phyloP scores from a whole-genome alignment of 2,329 filamentous ascomycete species.

The Claviceps monticola region DNA sequence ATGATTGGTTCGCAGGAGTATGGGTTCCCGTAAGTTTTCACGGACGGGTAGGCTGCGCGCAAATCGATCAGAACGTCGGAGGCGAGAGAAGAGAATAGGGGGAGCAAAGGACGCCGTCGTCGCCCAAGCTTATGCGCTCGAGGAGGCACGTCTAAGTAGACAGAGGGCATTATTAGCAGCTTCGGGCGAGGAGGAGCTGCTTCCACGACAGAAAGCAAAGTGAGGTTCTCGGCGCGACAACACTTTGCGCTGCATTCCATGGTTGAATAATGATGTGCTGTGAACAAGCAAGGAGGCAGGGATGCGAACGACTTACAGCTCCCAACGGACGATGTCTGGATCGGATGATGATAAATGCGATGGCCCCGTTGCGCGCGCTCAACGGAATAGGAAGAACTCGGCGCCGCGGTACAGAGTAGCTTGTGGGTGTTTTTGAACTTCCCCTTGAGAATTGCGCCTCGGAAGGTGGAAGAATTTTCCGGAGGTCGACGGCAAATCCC shows the following conservation, averaged over 20 bases:
- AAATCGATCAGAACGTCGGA: not conserved
- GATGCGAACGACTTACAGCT: slow-evolving; percentile 21
- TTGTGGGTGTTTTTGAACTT: slow-evolving; percentile 19
- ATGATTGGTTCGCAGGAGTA: not conserved
- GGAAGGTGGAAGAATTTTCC: slow-evolving; percentile 25
- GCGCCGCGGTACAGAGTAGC: slow-evolving; percentile 14
- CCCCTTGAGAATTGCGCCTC: slow-evolving; percentile 13
- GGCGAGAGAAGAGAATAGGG: not conserved
- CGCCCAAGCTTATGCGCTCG: not conserved
- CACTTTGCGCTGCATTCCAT: slow-evolving; percentile 2
- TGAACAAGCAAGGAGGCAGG: not conserved
- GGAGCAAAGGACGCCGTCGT: not conserved
- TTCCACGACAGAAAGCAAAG: slow-evolving; percentile 3
- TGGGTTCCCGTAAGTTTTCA: too few species aligned
- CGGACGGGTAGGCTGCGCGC: too few species aligned
- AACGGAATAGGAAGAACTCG: slow-evolving; percentile 36
- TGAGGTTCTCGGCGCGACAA: slow-evolving; percentile 3
- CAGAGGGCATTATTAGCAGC: slow-evolving; percentile 12
- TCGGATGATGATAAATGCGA: slow-evolving; percentile 31
- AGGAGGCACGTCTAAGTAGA: slow-evolving; percentile 5
- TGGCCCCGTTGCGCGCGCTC: slow-evolving; percentile 19
- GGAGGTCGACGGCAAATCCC: slow-evolving; percentile 10
- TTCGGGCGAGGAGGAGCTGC: not conserved
- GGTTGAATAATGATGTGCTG: slow-evolving; percentile 6
- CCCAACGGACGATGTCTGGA: slow-evolving; percentile 13